Evolutionary conservation across 768 basidiomycete genomes (phyloP), one percentile per base, ranked within the genome.

Genomic region (Kwoniella newhampshirensis): DNA sequence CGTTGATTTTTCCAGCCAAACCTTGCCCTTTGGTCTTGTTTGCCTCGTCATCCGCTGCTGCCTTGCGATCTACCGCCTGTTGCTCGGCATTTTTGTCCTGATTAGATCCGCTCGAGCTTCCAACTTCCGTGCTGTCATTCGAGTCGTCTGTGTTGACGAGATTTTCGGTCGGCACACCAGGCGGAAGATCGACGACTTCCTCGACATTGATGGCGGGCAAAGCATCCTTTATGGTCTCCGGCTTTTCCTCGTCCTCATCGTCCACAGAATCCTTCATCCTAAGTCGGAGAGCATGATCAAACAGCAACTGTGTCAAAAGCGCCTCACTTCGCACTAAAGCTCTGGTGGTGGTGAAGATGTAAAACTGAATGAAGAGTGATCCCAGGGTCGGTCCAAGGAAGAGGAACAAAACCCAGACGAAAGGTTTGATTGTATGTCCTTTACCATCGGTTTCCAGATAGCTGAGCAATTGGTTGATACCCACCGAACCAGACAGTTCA

Each of bases 211-310:
- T 70, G 8, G 59, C 60, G 9, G 71, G 58, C 18, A 27, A 21
- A 5, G 20, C 41, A 32, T 36, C 30, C 2, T 25, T 54, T 27
- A 26, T 12, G n/a, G 17, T 40, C 18, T 51, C 48, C 32, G 32
- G 32, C 32, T 32, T 32, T 18, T 45, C 56, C 37, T 54, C 46
- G n/a, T 57, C 57, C 23, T 54, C 48, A 17, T 69, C 71, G 9
- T 68, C 68, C 6, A 63, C 62, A 39, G 66, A 45, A 36, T 81
- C 82, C 18, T 83, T 83, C 75, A 86, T 79, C 28, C 86, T 81
- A 40, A 88, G 83, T 27, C 85, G 81, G 5, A 90, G 79, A 17
- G 90, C 87, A 66, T 91, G 89, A 39, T 88, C 88, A 77, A 92
- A 93, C 70, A 92, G 85, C 6, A 91, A 78, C 64, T 82, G 81